Evolutionary conservation across 202 grass and related monocot genomes (phyloP).

Genomic region (Bolboschoenoplectus hybrid): DNA sequence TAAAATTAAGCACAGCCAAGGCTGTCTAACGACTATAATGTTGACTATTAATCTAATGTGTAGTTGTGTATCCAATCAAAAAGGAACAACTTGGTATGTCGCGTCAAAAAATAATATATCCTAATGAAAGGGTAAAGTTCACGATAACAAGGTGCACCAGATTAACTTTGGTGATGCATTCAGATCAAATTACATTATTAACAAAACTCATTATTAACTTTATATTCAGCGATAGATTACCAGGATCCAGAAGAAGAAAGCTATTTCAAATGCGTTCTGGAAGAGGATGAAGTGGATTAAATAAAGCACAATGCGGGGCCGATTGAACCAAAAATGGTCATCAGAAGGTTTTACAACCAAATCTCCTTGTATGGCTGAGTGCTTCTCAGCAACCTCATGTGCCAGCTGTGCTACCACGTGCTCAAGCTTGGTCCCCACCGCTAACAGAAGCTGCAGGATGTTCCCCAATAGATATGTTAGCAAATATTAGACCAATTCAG

Average conservation of each 20-base stretch:
- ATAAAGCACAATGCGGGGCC: slow-evolving; percentile 60
- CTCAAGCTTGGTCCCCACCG: slow-evolving; percentile 86
- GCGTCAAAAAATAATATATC: neutral
- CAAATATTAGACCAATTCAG: neutral
- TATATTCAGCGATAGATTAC: slow-evolving; percentile 45
- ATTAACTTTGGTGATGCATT: neutral
- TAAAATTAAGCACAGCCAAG: neutral
- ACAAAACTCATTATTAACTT: slow-evolving; percentile 14
- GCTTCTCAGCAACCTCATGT: slow-evolving; percentile 82
- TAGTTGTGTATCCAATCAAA: neutral
- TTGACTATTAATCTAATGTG: neutral
- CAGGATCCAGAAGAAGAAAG: slow-evolving; percentile 97
- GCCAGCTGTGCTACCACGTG: slow-evolving; percentile 82
- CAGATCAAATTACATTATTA: neutral
- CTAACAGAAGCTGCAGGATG: slow-evolving; percentile 65
- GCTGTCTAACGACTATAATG: neutral
- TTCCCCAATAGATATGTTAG: neutral
- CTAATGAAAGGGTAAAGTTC: neutral
- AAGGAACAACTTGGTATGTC: neutral
- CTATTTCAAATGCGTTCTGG: slow-evolving; percentile 94
- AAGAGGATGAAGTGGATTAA: slow-evolving; percentile 95
- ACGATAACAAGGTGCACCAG: neutral
- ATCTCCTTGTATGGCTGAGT: slow-evolving; percentile 76
- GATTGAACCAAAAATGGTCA: slow-evolving; percentile 81
- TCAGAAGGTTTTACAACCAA: slow-evolving; percentile 83